A percentile compares a stretch with the other conserved stretches of the same genome.
These are phyloP conservation scores for Coniochaeta pulveracea DNA, from an alignment of 2,329 filamentous ascomycete species.

Conservation along the genomic window DNA sequence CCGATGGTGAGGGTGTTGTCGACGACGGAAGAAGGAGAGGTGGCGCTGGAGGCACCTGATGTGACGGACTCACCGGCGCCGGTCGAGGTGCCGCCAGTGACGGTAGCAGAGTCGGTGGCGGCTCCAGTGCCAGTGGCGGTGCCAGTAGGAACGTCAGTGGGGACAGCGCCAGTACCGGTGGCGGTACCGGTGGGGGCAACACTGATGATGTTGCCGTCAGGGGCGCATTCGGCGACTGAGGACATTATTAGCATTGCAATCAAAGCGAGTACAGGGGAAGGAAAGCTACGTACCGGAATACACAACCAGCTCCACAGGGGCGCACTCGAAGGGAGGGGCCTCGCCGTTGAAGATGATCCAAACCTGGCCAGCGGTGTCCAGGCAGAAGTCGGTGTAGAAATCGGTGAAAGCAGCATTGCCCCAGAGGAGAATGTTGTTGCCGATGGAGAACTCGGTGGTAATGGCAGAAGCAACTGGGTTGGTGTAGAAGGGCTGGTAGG, in stretches of 20 bases:
- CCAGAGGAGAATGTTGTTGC: conserved; percentile 14
- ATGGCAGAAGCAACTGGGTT: conserved; percentile 6
- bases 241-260: background rate
- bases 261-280: background rate
- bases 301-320: conserved; percentile 8
- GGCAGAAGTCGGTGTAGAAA: conserved; percentile 16
- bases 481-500: conserved; percentile 9
- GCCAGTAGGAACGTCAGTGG: background rate
- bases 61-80: too few species aligned
- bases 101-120: background rate
- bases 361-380: conserved; percentile 10
- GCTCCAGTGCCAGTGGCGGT: background rate
- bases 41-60: background rate
- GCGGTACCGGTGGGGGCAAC: background rate
- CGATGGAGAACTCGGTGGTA: conserved; percentile 10
- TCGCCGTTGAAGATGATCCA: conserved; percentile 11
- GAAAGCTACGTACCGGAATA: conserved; percentile 6
- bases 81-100: background rate
- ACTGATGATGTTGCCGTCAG: conserved; percentile 1
- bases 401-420: conserved; percentile 13
- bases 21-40: background rate
- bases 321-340: conserved; percentile 10
- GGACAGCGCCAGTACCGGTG: background rate
- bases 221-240: background rate
- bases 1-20: conserved; percentile 2